Evolutionary conservation across 306 rosid genomes (phyloP), one percentile per base, ranked within the genome.

Genomic region (Mimosa pudica): DNA sequence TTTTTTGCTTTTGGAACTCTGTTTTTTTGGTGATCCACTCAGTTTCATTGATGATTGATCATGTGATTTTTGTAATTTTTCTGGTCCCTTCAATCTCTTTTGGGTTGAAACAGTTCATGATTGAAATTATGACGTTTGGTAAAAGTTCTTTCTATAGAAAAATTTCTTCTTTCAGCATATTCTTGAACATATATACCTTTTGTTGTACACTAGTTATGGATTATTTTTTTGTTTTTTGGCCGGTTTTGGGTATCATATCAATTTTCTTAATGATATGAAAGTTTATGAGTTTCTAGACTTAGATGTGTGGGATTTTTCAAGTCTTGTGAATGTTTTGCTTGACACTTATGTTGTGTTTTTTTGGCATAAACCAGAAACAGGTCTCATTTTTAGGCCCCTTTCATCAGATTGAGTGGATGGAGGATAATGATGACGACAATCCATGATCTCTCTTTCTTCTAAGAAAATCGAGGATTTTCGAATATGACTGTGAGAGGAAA

Each of bases 341-440:
- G 33, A 30, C 44, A 65, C 48, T 73, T 33, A 14, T 74, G 54
- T 41, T 78, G 60, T 81, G 81, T 61, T 58, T 62, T 48, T 48
- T 75, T 65, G 77, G 77, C 20, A 62, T 68, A 72, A 74, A 73
- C 38, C 35, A 69, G 79, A 64, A 62, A 73, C 33, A 78, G 83
- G 41, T 65, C 2, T 8, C 60, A 52, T 24, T 65, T 0, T 6
- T 48, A 58, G 36, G 84, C 45, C 68, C 41, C 45, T 81, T 12
- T 51, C 16, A 4, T 73, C 83, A 71, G 80, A 71, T 46, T 78
- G 78, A 87, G 88, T 86, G 80, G 97, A 87, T 84, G 97, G 88
- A 85, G 57, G 89, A 87, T 73, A 90, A 88, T 42, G 92, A 87
- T 49, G 94, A 88, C 14, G 89, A 85, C 44, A 85, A 86, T 70